Conservation (phyloP, 495 filamentous ascomycete genomes). For the Neurospora sp. region DNA sequence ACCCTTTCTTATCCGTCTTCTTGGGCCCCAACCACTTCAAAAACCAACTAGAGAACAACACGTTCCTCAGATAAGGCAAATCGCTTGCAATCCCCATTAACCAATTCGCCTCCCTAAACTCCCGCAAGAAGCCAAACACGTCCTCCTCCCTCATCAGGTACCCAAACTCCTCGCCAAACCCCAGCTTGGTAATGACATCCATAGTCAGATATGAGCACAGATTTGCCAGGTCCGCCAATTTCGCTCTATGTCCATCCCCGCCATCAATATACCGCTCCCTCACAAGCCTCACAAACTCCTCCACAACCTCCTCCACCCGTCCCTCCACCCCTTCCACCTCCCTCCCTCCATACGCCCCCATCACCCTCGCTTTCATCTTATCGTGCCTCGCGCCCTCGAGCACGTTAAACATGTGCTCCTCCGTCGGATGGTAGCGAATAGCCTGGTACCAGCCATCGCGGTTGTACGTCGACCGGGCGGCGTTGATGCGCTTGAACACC, state of each 20-base stretch:
- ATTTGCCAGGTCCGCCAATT: not conserved
- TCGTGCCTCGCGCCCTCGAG: slow-evolving; percentile 20
- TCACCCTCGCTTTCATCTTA: slow-evolving; percentile 17
- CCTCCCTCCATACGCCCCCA: slow-evolving; percentile 30
- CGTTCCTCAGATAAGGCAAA: slow-evolving; percentile 18
- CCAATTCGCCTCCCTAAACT: slow-evolving; percentile 22
- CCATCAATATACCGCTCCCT: not conserved
- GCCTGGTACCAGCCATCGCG: slow-evolving; percentile 21
- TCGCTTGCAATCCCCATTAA: slow-evolving; percentile 17
- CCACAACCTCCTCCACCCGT: not conserved
- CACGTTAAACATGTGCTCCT: slow-evolving; percentile 24
- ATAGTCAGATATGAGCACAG: slow-evolving; percentile 32
- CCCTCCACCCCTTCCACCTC: slow-evolving; percentile 10
- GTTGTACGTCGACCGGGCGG: slow-evolving; percentile 18
- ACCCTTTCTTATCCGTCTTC: slow-evolving; percentile 38
- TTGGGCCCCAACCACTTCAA: slow-evolving; percentile 45
- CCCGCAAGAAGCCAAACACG: slow-evolving; percentile 36
- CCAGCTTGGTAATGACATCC: slow-evolving; percentile 35
- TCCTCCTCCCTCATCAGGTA: slow-evolving; percentile 28
- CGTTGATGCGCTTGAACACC: slow-evolving; percentile 20
- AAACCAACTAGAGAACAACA: slow-evolving; percentile 28
- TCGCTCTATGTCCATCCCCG: not conserved
- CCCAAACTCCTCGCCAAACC: slow-evolving; percentile 42
- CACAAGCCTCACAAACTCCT: not conserved
- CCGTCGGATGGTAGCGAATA: slow-evolving; percentile 20